These are phyloP conservation scores for Candida dajiaensis DNA, from an alignment of 805 yeast species.

Conservation along the genomic window DNA sequence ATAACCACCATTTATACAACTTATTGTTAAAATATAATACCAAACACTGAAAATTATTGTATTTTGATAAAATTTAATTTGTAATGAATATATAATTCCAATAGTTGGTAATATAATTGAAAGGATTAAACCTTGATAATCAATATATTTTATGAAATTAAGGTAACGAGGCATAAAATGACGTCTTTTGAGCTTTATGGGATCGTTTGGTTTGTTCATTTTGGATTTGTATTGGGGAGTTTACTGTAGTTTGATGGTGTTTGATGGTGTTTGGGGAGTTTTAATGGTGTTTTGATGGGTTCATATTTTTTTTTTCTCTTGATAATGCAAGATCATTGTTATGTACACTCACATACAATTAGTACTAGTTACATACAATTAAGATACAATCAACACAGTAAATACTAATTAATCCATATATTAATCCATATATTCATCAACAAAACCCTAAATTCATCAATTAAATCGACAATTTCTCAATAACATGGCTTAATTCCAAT, in stretches of 20 bases:
- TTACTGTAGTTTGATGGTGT: no score
- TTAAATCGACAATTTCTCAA: not conserved
- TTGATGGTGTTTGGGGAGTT: no score
- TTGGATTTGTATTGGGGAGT: no score
- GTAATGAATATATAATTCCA: constrained; percentile 38
- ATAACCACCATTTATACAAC: constrained; percentile 80
- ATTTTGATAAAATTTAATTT: constrained; percentile 38
- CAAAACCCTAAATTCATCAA: no score
- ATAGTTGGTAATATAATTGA: constrained; percentile 40
- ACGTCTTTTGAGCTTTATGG: not conserved
- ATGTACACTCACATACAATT: no score
- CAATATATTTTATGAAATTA: not conserved
- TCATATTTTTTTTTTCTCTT: no score
- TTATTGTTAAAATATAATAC: constrained; percentile 54
- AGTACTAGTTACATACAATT: no score
- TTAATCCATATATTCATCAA: no score
- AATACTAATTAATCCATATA: no score
- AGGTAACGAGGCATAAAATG: not conserved
- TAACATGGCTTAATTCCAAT: not conserved
- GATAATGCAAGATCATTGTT: no score
- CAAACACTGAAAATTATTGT: constrained; percentile 49
- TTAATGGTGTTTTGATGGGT: no score
- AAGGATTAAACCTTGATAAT: not conserved
- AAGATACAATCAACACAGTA: no score
- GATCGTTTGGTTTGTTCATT: not conserved